Evolutionary conservation across 495 filamentous ascomycete genomes (phyloP).

Genomic region (Hyaloscypha variabilis): DNA sequence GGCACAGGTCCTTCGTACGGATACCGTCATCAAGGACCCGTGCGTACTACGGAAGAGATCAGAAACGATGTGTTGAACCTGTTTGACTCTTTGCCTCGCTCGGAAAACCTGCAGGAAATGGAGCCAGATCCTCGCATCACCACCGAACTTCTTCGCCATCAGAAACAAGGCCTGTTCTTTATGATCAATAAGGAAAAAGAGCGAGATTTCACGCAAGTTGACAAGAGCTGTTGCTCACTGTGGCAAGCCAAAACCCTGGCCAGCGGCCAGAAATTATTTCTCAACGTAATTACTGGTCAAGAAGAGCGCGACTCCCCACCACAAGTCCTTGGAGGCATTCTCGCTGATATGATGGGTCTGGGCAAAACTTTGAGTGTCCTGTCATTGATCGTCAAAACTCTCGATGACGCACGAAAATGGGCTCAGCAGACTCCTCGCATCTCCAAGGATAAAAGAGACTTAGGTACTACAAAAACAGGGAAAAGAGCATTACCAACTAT

Average conservation of each 20-base stretch:
- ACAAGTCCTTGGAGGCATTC: constrained; percentile 79
- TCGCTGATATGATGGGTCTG: constrained; percentile 98
- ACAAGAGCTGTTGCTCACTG: constrained; percentile 67
- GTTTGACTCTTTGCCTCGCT: constrained; percentile 78
- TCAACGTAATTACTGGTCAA: constrained; percentile 82
- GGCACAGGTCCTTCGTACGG: constrained; percentile 33
- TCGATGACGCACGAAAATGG: constrained; percentile 62
- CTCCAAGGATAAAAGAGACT: constrained; percentile 32
- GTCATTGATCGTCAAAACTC: constrained; percentile 68
- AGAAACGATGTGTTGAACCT: constrained; percentile 81
- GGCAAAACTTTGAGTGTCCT: constrained; percentile 93
- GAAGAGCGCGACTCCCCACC: constrained; percentile 64
- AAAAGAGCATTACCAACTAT: constrained; percentile 26
- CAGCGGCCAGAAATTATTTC: constrained; percentile 63
- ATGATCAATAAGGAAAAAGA: constrained; percentile 80
- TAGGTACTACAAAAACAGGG: constrained; percentile 22
- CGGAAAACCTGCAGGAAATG: constrained; percentile 76
- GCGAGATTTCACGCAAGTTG: constrained; percentile 46
- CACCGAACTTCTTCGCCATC: constrained; percentile 80
- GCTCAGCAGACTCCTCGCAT: constrained; percentile 38
- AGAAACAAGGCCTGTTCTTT: constrained; percentile 89
- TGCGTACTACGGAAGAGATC: constrained; percentile 79
- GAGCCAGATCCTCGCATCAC: constrained; percentile 62
- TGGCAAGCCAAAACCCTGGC: constrained; percentile 62
- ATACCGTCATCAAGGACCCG: constrained; percentile 45